Evolutionary conservation across 1,284 basidiomycete species (phyloP).

Genomic region (Apiotrichum mycotoxinovorans): DNA sequence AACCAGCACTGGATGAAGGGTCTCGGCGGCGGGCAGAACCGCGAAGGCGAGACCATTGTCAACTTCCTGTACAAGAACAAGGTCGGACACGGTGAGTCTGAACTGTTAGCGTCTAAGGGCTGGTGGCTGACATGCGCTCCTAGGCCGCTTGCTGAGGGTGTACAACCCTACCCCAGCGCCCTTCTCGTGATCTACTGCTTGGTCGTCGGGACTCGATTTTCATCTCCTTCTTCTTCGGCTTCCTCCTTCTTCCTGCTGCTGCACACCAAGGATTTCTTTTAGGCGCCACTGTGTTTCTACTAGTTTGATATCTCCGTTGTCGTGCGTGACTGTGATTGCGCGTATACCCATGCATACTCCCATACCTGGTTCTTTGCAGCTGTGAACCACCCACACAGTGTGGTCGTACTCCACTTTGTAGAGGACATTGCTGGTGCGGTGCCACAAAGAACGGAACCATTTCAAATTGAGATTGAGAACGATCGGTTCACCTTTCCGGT

Average conservation of each 20-base stretch:
- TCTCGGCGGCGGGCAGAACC: conserved; percentile 47
- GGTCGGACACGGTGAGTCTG: conserved; percentile 45
- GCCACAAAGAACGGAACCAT: no score
- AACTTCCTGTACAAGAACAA: conserved; percentile 50
- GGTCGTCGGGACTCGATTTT: no score
- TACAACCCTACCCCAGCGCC: conserved; percentile 35
- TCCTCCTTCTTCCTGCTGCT: no score
- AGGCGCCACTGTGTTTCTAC: neutral
- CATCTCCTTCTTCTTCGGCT: no score
- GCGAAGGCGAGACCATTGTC: conserved; percentile 48
- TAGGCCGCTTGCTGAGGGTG: conserved; percentile 41
- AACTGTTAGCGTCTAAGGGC: neutral
- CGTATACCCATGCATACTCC: no score
- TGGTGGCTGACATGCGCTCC: neutral
- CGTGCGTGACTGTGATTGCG: neutral
- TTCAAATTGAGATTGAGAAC: no score
- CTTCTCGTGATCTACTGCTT: conserved; percentile 6
- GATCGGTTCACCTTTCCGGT: no score
- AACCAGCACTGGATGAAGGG: conserved; percentile 48
- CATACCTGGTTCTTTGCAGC: no score
- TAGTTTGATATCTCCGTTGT: neutral
- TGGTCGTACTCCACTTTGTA: no score
- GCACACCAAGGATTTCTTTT: no score
- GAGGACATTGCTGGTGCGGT: no score
- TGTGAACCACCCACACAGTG: no score